Conservation (phyloP, 2,329 filamentous ascomycete genomes). For the Xylaria hypoxylon region DNA sequence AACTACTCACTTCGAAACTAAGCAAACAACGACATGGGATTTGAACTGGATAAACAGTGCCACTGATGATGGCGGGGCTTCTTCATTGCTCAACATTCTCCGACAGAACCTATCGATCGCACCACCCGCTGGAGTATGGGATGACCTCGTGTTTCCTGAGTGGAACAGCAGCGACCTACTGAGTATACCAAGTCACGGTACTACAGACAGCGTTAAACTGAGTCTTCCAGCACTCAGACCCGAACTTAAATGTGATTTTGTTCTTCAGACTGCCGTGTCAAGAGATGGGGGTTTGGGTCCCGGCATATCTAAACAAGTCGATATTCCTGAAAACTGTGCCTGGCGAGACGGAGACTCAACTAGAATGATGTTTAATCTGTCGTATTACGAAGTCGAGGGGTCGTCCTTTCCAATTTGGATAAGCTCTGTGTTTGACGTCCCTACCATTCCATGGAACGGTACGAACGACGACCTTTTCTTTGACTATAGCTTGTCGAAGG, state of each 20-base stretch:
- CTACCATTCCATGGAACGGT: slow-evolving; percentile 1
- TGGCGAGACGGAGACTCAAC: not conserved
- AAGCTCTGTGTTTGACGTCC: not conserved
- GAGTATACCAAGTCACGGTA: not conserved
- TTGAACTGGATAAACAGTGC: slow-evolving; percentile 4
- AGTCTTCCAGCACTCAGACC: slow-evolving; percentile 4
- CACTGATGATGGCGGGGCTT: slow-evolving; percentile 4
- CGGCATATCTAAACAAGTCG: not conserved
- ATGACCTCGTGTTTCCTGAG: slow-evolving; percentile 5
- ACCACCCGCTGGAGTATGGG: slow-evolving; percentile 1
- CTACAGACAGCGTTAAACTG: not conserved
- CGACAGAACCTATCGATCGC: not conserved
- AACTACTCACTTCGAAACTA: slow-evolving; percentile 1
- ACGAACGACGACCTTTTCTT: not conserved
- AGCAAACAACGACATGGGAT: slow-evolving; percentile 6
- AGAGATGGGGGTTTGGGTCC: not conserved
- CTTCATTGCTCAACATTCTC: not conserved
- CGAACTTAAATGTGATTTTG: not conserved
- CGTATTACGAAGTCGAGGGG: not conserved
- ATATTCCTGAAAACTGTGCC: not conserved
- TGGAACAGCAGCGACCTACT: not conserved
- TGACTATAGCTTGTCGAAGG: slow-evolving; percentile 2
- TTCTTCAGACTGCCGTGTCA: not conserved
- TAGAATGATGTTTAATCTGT: not conserved
- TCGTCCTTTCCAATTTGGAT: not conserved